A percentile compares a stretch with the other conserved stretches of the same genome.
Conservation (phyloP, 768 basidiomycete species). For the Tricholoma bakamatsutake region DNA sequence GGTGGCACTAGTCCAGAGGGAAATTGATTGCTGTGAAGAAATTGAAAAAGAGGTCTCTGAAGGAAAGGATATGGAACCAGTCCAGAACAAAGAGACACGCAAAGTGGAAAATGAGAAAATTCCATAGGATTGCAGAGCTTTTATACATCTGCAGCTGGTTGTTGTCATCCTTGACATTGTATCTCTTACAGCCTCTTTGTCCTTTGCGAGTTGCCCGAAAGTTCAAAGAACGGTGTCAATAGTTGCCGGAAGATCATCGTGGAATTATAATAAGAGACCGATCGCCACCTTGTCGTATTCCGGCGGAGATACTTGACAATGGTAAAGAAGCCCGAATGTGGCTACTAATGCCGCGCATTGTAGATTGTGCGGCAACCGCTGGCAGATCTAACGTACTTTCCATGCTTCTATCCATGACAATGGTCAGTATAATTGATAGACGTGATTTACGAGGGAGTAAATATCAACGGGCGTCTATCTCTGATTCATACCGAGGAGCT, state of each 20-base stretch:
- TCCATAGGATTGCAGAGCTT: not conserved
- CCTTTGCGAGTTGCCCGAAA: not conserved
- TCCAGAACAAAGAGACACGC: slow-evolving; percentile 10
- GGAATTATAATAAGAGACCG: too few relatives aligned
- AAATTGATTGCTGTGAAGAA: not conserved
- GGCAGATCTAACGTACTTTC: too few relatives aligned
- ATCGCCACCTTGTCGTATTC: too few relatives aligned
- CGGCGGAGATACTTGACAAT: too few relatives aligned
- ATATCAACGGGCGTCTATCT: not conserved
- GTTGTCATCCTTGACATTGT: not conserved
- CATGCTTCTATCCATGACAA: too few relatives aligned
- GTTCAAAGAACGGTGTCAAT: not conserved
- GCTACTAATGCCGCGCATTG: too few relatives aligned
- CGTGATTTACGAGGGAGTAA: too few relatives aligned
- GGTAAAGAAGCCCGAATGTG: too few relatives aligned
- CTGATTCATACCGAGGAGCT: not conserved
- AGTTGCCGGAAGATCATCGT: too few relatives aligned
- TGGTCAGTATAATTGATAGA: too few relatives aligned
- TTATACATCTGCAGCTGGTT: not conserved
- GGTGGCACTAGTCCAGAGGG: not conserved
- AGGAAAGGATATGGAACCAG: slow-evolving; percentile 13
- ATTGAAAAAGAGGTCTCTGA: slow-evolving; percentile 5
- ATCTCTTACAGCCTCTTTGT: not conserved
- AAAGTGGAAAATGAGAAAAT: not conserved
- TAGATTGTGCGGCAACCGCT: too few relatives aligned